Evolutionary conservation across 2,329 filamentous ascomycete species (phyloP).

Genomic region (Colletotrichum spaethianum): DNA sequence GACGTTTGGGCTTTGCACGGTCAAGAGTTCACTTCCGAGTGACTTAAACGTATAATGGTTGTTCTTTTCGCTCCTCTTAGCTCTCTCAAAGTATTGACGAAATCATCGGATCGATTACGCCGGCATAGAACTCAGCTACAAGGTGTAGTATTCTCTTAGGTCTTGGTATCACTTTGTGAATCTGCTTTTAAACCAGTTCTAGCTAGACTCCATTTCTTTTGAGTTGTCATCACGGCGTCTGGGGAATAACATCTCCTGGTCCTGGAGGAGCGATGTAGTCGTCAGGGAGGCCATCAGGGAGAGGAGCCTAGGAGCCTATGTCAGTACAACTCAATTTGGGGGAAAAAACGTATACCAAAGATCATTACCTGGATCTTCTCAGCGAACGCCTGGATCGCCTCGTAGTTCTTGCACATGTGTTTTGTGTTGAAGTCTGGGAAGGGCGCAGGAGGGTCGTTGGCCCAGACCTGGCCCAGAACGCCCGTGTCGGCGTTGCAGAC

Average conservation of each 20-base stretch:
- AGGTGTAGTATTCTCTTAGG: not conserved
- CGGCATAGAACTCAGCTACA: not conserved
- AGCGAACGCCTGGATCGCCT: constrained; percentile 67
- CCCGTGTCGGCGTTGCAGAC: constrained; percentile 75
- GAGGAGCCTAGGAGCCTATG: constrained; percentile 19
- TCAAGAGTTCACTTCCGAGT: not conserved
- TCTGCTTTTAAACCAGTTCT: not conserved
- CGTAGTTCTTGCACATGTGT: constrained; percentile 72
- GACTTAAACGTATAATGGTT: not conserved
- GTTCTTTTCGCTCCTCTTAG: not conserved
- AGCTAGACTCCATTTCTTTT: rapidly evolving
- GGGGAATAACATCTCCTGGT: constrained; percentile 19
- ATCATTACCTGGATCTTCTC: constrained; percentile 61
- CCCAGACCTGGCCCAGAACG: constrained; percentile 74
- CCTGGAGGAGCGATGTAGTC: constrained; percentile 23
- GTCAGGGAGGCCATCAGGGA: constrained; percentile 10
- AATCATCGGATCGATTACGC: not conserved
- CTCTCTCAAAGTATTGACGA: not conserved
- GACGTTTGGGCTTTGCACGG: not conserved
- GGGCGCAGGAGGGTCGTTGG: constrained; percentile 59
- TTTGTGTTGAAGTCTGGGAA: constrained; percentile 75
- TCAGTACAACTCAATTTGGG: not conserved
- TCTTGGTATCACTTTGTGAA: no score
- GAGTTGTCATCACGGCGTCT: constrained; percentile 7
- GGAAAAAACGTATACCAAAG: not conserved